These are phyloP conservation scores for Pyrenochaeta sp. DNA, from an alignment of 2,329 filamentous ascomycete genomes.

Conservation along the genomic window DNA sequence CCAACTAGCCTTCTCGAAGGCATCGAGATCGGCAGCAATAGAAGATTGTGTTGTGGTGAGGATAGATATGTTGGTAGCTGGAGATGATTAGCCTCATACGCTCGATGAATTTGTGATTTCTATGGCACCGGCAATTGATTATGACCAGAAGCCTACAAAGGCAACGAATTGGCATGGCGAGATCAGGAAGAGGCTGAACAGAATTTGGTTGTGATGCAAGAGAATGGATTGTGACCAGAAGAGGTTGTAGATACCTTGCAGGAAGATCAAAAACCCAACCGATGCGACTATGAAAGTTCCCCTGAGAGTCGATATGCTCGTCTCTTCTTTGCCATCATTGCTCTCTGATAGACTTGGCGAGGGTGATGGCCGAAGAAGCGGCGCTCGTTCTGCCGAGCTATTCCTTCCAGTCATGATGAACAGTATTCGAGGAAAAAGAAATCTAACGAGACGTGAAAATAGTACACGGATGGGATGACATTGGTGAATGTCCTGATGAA, in stretches of 20 bases:
- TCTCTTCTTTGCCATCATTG: slow-evolving; percentile 25
- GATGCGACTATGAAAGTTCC: slow-evolving; percentile 58
- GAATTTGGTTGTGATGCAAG: too few relatives aligned
- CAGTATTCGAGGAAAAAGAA: background rate
- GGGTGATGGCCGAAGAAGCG: slow-evolving; percentile 32
- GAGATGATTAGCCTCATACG: slow-evolving; percentile 24
- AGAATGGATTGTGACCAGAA: too few relatives aligned
- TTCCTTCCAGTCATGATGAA: slow-evolving; percentile 20
- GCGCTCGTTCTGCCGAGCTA: slow-evolving; percentile 30
- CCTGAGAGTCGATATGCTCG: slow-evolving; percentile 33
- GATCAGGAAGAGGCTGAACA: background rate
- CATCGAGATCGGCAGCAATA: slow-evolving; percentile 77
- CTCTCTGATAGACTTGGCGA: slow-evolving; percentile 27
- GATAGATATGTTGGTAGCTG: slow-evolving; percentile 76
- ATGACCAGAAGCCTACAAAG: too few relatives aligned
- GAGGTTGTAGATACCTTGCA: slow-evolving; percentile 58
- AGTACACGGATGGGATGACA: too few relatives aligned
- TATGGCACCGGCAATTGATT: too few relatives aligned
- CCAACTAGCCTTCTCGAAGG: slow-evolving; percentile 78
- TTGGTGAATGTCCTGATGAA: background rate
- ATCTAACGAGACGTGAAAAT: background rate
- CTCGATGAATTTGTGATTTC: too few relatives aligned
- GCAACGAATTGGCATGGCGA: too few relatives aligned
- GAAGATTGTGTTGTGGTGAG: slow-evolving; percentile 81
- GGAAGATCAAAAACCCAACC: slow-evolving; percentile 65